These are phyloP conservation scores for Coccomyxa sp. DNA, from an alignment of 139 green algal genomes.

Conservation along the genomic window DNA sequence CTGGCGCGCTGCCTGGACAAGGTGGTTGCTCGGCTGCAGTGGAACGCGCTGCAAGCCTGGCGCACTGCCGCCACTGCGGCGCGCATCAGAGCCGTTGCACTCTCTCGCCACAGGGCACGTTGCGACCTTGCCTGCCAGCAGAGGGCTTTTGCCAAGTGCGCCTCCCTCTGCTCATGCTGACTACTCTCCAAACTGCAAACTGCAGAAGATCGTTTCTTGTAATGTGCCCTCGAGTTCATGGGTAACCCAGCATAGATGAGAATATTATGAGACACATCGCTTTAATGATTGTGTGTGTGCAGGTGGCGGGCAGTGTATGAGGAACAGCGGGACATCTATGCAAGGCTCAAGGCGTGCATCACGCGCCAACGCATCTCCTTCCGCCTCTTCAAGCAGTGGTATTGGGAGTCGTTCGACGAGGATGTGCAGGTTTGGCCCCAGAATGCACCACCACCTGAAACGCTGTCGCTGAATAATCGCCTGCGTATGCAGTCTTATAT, in stretches of 20 bases:
- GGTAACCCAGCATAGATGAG: neutral
- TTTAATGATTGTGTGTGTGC: neutral
- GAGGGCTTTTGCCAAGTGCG: too few species aligned
- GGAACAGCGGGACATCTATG: neutral
- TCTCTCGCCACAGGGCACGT: neutral
- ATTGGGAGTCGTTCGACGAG: slow-evolving; percentile 70
- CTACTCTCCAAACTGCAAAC: neutral
- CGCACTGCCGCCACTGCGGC: neutral
- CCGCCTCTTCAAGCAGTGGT: slow-evolving; percentile 59
- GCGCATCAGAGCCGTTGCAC: neutral
- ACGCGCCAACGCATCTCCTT: slow-evolving; percentile 61
- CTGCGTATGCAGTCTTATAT: too few species aligned
- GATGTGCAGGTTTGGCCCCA: slow-evolving; percentile 33
- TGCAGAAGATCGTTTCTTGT: neutral
- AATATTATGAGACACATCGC: too few species aligned
- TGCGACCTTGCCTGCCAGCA: neutral
- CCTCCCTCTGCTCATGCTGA: too few species aligned
- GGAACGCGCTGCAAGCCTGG: neutral
- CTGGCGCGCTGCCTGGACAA: neutral
- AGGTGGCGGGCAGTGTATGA: slow-evolving; percentile 11
- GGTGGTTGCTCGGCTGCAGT: neutral
- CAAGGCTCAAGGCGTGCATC: slow-evolving; percentile 35
- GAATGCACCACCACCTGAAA: too few species aligned
- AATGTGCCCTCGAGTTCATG: neutral
- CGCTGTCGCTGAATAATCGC: too few species aligned